These are phyloP conservation scores for Cutaneotrichosporon dermatis DNA, from an alignment of 1,284 basidiomycete genomes.

Conservation along the genomic window DNA sequence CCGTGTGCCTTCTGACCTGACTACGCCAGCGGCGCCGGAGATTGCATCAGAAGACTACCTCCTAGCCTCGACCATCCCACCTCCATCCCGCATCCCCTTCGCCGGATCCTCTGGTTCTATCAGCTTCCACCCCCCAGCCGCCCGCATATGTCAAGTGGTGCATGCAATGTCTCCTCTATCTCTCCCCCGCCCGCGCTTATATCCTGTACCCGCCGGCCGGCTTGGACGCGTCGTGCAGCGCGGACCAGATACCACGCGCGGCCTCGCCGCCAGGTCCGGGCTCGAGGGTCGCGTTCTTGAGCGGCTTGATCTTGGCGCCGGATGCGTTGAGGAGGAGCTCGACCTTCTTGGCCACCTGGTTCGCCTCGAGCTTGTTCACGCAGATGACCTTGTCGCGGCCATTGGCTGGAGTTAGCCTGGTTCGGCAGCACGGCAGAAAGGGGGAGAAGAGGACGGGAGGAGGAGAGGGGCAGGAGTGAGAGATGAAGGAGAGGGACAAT, in stretches of 20 bases:
- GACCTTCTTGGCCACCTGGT: slow-evolving; percentile 48
- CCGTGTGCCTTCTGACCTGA: too few species aligned
- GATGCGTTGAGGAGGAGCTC: slow-evolving; percentile 43
- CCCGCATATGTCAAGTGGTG: slow-evolving; percentile 1
- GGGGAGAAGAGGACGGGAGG: background rate
- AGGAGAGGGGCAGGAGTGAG: background rate
- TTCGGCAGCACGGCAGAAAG: background rate
- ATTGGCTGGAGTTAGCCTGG: slow-evolving; percentile 40
- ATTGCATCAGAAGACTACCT: too few species aligned
- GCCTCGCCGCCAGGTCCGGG: slow-evolving; percentile 43
- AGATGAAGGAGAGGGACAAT: too few species aligned
- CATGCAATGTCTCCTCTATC: slow-evolving; percentile 5
- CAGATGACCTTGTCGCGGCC: slow-evolving; percentile 53
- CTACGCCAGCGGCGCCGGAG: too few species aligned
- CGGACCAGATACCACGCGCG: slow-evolving; percentile 47
- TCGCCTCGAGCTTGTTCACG: slow-evolving; percentile 47
- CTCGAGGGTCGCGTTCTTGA: slow-evolving; percentile 46
- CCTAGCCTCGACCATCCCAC: too few species aligned
- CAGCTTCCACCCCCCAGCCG: background rate
- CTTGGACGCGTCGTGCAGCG: slow-evolving; percentile 38
- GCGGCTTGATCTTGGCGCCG: slow-evolving; percentile 46
- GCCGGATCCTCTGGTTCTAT: background rate
- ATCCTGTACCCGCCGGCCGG: slow-evolving; percentile 43
- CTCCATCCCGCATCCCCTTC: too few species aligned
- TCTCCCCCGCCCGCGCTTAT: slow-evolving; percentile 15